Evolutionary conservation across 2,329 filamentous ascomycete species (phyloP).

Genomic region (Epichloe baconii): DNA sequence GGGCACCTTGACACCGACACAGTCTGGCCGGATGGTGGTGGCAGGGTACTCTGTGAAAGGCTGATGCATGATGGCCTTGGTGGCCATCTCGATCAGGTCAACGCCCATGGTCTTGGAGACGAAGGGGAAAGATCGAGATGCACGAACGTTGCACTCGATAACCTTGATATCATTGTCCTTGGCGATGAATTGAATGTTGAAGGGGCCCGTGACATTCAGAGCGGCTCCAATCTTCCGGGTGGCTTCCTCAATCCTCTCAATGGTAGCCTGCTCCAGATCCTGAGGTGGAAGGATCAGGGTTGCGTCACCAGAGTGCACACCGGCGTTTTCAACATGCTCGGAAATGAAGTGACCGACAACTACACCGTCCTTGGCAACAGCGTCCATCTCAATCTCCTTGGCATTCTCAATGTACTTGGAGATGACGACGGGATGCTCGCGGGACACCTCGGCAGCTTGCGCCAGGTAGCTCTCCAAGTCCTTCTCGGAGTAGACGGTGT

Average conservation of each 20-base stretch:
- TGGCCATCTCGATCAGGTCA: slow-evolving; percentile 96
- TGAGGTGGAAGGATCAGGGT: slow-evolving; percentile 91
- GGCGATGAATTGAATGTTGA: slow-evolving; percentile 98
- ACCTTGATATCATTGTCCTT: slow-evolving; percentile 99
- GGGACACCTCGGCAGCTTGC: slow-evolving; percentile 85
- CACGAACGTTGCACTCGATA: slow-evolving; percentile 96
- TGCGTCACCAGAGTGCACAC: slow-evolving; percentile 95
- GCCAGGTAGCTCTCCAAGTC: slow-evolving; percentile 80
- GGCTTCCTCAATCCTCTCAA: slow-evolving; percentile 82
- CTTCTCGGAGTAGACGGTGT: slow-evolving; percentile 93
- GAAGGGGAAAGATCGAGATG: slow-evolving; percentile 93
- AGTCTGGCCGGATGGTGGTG: slow-evolving; percentile 61
- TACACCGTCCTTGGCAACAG: slow-evolving; percentile 77
- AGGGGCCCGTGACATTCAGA: slow-evolving; percentile 89
- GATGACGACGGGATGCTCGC: slow-evolving; percentile 93
- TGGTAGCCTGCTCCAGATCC: slow-evolving; percentile 80
- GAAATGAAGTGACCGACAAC: slow-evolving; percentile 95
- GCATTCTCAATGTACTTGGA: slow-evolving; percentile 99
- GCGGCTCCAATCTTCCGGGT: slow-evolving; percentile 90
- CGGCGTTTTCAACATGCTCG: slow-evolving; percentile 96
- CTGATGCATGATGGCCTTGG: slow-evolving; percentile 84
- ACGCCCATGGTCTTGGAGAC: slow-evolving; percentile 98
- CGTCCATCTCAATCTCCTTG: slow-evolving; percentile 99
- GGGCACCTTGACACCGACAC: slow-evolving; percentile 93
- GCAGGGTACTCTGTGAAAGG: slow-evolving; percentile 74